Conservation (phyloP, 2,329 filamentous ascomycete species). For the Fusarium metavorans region DNA sequence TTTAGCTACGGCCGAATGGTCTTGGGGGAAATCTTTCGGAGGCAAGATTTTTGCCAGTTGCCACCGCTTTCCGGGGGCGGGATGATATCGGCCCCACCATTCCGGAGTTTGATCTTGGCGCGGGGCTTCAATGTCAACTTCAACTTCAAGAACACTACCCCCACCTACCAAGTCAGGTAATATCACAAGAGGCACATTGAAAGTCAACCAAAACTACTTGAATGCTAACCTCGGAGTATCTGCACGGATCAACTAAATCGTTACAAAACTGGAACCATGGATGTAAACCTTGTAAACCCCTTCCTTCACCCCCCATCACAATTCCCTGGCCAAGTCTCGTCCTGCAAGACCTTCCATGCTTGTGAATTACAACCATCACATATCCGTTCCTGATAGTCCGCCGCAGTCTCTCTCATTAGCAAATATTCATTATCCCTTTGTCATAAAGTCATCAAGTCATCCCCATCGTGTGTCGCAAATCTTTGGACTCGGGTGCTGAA, state of each 20-base stretch:
- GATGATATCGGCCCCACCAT: conserved; percentile 36
- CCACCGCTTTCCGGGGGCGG: conserved; percentile 50
- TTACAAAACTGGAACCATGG: conserved; percentile 12
- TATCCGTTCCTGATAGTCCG: conserved; percentile 2
- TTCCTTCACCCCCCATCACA: conserved; percentile 11
- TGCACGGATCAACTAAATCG: conserved; percentile 1
- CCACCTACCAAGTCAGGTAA: not conserved
- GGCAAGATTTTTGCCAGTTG: conserved; percentile 55
- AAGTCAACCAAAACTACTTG: not conserved
- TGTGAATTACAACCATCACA: conserved; percentile 5
- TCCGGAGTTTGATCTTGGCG: conserved; percentile 25
- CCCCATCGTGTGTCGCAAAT: not conserved
- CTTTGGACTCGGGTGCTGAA: not conserved
- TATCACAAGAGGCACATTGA: not conserved
- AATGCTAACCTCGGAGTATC: not conserved
- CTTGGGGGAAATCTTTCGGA: conserved; percentile 39
- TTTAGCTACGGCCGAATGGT: conserved; percentile 31
- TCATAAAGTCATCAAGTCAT: not conserved
- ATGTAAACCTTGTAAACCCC: not conserved
- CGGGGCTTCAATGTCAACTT: not conserved
- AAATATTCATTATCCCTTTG: not conserved
- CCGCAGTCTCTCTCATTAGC: not conserved
- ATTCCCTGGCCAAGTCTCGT: conserved; percentile 9
- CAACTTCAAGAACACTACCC: not conserved
- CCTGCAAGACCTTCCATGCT: conserved; percentile 10